phyloP scores from a whole-genome alignment of 2,329 filamentous ascomycete species.

The Bimuria novae-zelandiae region DNA sequence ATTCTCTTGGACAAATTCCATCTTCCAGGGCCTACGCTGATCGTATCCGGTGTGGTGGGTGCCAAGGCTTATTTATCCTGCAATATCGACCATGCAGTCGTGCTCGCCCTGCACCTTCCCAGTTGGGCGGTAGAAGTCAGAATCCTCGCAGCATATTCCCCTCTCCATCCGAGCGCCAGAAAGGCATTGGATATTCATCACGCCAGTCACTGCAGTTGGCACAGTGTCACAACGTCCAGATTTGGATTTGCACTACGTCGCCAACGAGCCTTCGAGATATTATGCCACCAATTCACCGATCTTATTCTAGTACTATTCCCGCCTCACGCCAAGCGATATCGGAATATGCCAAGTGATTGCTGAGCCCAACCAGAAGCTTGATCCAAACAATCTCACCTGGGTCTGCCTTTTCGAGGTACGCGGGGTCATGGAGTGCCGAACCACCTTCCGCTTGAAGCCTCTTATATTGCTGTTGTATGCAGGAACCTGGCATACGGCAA shows the following conservation, averaged over 20 bases:
- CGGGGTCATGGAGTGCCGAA: not conserved
- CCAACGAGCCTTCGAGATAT: not conserved
- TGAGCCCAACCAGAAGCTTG: constrained; percentile 7
- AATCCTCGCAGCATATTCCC: not conserved
- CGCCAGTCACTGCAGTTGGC: not conserved
- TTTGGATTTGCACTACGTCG: not conserved
- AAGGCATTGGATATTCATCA: not conserved
- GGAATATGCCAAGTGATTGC: constrained; percentile 11
- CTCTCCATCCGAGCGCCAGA: not conserved
- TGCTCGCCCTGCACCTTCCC: constrained; percentile 3
- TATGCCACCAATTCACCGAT: not conserved
- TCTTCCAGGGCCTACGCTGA: not conserved
- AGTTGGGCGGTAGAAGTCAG: not conserved
- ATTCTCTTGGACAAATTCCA: not conserved
- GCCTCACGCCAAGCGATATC: constrained; percentile 7
- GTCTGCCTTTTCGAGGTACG: not conserved
- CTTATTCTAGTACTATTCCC: not conserved
- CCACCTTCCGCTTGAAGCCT: constrained; percentile 8
- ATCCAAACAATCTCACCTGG: constrained; percentile 3
- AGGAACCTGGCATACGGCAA: constrained; percentile 1
- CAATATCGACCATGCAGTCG: constrained; percentile 1
- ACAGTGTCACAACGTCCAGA: not conserved
- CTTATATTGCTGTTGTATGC: constrained; percentile 2
- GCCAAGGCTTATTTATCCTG: constrained; percentile 10
- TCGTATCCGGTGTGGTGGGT: not conserved